These are phyloP conservation scores for Monosporascus sp. DNA, from an alignment of 2,329 filamentous ascomycete genomes.

Conservation along the genomic window DNA sequence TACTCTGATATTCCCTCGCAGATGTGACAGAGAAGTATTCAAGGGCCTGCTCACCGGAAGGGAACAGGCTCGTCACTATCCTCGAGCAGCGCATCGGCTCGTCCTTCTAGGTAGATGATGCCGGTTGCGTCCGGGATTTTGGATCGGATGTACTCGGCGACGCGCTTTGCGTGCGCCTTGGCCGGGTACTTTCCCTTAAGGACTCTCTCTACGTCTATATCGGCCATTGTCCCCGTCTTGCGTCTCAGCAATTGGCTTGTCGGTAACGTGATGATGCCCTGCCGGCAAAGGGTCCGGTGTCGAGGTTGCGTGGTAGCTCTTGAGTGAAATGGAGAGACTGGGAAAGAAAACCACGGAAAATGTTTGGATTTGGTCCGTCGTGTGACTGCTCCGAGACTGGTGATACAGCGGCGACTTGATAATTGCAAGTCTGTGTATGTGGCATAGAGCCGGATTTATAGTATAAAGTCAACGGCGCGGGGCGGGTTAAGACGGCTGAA, in stretches of 20 bases:
- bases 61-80: slow-evolving; percentile 81
- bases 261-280: slow-evolving; percentile 3
- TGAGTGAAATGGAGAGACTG: too few relatives aligned
- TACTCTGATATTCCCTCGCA: too few relatives aligned
- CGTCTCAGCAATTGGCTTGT: slow-evolving; percentile 1
- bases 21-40: neutral
- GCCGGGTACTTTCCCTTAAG: slow-evolving; percentile 68
- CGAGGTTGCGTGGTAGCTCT: neutral
- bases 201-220: slow-evolving; percentile 43
- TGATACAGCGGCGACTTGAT: too few relatives aligned
- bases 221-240: slow-evolving; percentile 14
- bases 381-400: too few relatives aligned
- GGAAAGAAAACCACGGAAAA: too few relatives aligned
- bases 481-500: too few relatives aligned
- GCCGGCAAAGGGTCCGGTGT: neutral
- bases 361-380: too few relatives aligned
- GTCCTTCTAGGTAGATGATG: slow-evolving; percentile 82
- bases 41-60: slow-evolving; percentile 56
- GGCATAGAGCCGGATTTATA: too few relatives aligned
- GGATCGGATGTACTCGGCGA: slow-evolving; percentile 70
- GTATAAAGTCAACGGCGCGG: too few relatives aligned
- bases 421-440: too few relatives aligned
- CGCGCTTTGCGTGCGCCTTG: slow-evolving; percentile 78
- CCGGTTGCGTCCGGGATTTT: slow-evolving; percentile 62
- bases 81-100: slow-evolving; percentile 74